A percentile compares a stretch with the other conserved stretches of the same genome.
phyloP scores from a whole-genome alignment of 169 alveolate genomes.

The Hepatocystis sp. region DNA sequence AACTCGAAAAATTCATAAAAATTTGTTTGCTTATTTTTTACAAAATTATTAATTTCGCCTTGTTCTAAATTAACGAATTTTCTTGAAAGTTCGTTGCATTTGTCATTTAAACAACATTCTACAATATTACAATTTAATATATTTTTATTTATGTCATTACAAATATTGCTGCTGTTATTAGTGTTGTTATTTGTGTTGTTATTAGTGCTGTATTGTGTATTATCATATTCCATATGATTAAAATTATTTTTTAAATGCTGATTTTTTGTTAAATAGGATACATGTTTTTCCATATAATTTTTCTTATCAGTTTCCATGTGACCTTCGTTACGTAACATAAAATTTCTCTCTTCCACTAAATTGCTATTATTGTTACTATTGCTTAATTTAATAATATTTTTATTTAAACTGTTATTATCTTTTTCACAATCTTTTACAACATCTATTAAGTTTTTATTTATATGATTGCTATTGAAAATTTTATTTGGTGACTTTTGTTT shows the following conservation, averaged over 20 bases:
- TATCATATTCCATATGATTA: conserved; percentile 11
- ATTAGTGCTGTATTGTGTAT: conserved; percentile 13
- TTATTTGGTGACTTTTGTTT: conserved; percentile 30
- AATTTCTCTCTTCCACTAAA: conserved; percentile 13
- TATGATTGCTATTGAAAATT: conserved; percentile 10
- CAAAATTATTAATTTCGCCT: conserved; percentile 6
- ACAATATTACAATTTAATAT: conserved; percentile 9
- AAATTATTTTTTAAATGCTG: conserved; percentile 14
- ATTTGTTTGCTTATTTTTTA: conserved; percentile 10
- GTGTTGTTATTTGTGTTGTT: no score
- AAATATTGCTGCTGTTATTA: no score
- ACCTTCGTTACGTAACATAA: conserved; percentile 10
- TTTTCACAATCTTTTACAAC: conserved; percentile 16
- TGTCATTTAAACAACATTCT: conserved; percentile 14
- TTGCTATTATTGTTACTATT: no score
- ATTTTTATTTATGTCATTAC: conserved; percentile 14
- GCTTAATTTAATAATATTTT: conserved; percentile 12
- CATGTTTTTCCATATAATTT: conserved; percentile 3
- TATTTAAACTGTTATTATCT: conserved; percentile 15
- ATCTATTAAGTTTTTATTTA: conserved; percentile 29
- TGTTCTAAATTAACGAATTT: conserved; percentile 19
- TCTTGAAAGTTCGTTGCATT: conserved; percentile 1
- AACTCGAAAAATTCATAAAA: conserved; percentile 35
- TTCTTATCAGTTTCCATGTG: conserved; percentile 29
- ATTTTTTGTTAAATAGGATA: conserved; percentile 13